phyloP scores from a whole-genome alignment of 495 filamentous ascomycete species.

The Halenospora varia region DNA sequence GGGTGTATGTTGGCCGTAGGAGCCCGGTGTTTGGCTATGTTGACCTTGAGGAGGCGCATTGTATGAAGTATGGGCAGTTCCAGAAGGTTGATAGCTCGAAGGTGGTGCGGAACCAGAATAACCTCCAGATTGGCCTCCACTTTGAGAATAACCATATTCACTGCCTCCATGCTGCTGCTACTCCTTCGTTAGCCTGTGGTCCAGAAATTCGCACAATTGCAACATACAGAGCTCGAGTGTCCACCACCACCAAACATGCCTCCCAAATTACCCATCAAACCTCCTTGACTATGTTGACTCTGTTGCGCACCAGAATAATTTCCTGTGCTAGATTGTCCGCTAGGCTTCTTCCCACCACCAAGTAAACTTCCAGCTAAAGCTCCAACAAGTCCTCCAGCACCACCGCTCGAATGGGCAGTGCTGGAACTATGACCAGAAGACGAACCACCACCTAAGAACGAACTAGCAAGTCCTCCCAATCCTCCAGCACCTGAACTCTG shows the following conservation, averaged over 20 bases:
- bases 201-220: background rate
- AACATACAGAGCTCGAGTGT: slow-evolving; percentile 3
- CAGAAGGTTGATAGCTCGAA: slow-evolving; percentile 39
- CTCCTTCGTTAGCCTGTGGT: background rate
- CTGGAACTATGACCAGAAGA: slow-evolving; percentile 1
- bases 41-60: slow-evolving; percentile 17
- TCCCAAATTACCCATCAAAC: slow-evolving; percentile 15
- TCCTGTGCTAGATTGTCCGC: slow-evolving; percentile 11
- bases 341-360: slow-evolving; percentile 22
- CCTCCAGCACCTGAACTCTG: slow-evolving; percentile 5
- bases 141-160: slow-evolving; percentile 45
- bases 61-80: slow-evolving; percentile 11
- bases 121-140: slow-evolving; percentile 33
- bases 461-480: slow-evolving; percentile 16
- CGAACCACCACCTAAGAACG: slow-evolving; percentile 21
- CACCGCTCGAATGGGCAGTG: slow-evolving; percentile 7
- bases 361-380: slow-evolving; percentile 25
- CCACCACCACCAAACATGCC: slow-evolving; percentile 21
- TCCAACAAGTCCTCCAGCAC: slow-evolving; percentile 21
- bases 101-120: slow-evolving; percentile 49
- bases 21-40: background rate
- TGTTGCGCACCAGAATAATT: slow-evolving; percentile 17
- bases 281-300: slow-evolving; percentile 13
- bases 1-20: slow-evolving; percentile 16
- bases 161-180: slow-evolving; percentile 12